Evolutionary conservation across 441 rosid species (phyloP).

Genomic region (Corymbia citriodora): DNA sequence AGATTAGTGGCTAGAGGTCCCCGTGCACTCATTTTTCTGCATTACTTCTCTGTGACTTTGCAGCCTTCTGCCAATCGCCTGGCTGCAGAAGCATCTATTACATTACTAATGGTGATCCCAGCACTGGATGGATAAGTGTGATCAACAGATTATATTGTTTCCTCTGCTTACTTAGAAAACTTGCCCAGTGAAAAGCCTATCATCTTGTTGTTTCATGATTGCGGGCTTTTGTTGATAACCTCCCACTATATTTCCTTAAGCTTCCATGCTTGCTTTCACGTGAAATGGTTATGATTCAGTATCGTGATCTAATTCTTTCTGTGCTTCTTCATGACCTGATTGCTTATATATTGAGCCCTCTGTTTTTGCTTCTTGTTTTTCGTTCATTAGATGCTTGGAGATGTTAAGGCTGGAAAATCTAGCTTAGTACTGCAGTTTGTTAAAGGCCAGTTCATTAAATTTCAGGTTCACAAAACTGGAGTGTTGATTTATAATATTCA

Average conservation of each 20-base stretch:
- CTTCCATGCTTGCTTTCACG: background rate
- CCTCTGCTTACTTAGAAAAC: background rate
- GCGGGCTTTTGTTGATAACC: background rate
- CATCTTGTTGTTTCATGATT: background rate
- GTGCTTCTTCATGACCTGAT: background rate
- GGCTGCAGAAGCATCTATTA: background rate
- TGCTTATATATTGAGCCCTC: background rate
- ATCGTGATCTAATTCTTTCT: background rate
- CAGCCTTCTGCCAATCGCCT: background rate
- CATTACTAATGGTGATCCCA: background rate
- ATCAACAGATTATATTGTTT: background rate
- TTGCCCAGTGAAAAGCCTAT: background rate
- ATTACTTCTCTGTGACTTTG: background rate
- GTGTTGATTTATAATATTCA: too few species aligned
- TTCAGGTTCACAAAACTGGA: slow-evolving; percentile 47
- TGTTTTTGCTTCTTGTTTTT: background rate
- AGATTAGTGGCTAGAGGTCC: background rate
- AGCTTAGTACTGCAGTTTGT: slow-evolving; percentile 91
- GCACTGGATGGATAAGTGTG: background rate
- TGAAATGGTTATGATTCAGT: background rate
- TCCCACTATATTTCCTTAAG: background rate
- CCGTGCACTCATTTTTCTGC: background rate
- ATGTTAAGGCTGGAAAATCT: slow-evolving; percentile 94
- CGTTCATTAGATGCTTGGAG: slow-evolving; percentile 76
- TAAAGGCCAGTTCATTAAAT: slow-evolving; percentile 89